Evolutionary conservation across 306 rosid genomes (phyloP).

Genomic region (Oemleria cerasiformis): DNA sequence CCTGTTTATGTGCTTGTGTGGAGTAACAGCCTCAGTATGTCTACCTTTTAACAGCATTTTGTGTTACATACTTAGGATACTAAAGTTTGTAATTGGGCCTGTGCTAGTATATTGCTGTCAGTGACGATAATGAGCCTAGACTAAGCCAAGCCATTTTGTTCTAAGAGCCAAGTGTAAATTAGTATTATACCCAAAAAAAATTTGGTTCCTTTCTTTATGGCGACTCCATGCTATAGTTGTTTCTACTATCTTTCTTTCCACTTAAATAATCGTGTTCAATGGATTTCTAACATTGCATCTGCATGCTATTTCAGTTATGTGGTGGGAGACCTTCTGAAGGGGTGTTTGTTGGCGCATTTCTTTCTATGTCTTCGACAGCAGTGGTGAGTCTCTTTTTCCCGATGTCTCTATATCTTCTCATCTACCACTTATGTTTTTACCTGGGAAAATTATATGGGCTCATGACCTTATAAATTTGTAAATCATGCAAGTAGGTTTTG

Average conservation of each 20-base stretch:
- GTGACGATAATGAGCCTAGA: neutral
- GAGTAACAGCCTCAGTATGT: constrained; percentile 84
- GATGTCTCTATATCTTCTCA: constrained; percentile 19
- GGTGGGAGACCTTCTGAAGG: constrained; percentile 97
- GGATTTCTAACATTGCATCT: constrained; percentile 34
- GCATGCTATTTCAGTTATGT: constrained; percentile 69
- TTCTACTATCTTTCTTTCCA: neutral
- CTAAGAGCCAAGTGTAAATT: neutral
- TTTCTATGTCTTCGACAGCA: constrained; percentile 96
- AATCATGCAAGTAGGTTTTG: neutral
- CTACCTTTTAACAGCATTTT: constrained; percentile 24
- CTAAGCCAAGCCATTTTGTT: neutral
- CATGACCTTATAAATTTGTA: neutral
- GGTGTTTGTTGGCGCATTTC: constrained; percentile 77
- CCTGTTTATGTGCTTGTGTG: constrained; percentile 89
- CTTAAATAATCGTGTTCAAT: constrained; percentile 4
- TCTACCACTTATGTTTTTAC: constrained; percentile 2
- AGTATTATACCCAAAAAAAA: neutral
- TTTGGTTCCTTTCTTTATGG: neutral
- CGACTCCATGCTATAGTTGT: neutral
- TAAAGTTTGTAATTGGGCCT: neutral
- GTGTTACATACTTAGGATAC: neutral
- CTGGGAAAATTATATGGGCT: neutral
- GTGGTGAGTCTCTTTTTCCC: constrained; percentile 57
- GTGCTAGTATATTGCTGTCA: no score